phyloP scores from a whole-genome alignment of 1,284 basidiomycete genomes.

The Tetrapyrgos nigripes region DNA sequence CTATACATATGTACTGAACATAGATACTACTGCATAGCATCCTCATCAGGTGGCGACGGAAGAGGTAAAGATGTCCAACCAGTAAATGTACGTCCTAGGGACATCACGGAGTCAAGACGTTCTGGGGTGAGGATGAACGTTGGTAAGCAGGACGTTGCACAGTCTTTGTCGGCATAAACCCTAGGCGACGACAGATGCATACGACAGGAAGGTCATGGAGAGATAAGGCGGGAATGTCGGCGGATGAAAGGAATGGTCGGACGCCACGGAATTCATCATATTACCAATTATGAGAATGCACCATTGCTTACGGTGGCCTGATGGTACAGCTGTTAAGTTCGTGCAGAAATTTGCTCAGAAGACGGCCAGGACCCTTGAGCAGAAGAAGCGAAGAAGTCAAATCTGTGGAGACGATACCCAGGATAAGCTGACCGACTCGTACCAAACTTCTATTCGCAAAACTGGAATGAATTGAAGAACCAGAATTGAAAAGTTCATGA shows the following conservation, averaged over 20 bases:
- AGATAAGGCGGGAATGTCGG: neutral
- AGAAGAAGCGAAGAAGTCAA: neutral
- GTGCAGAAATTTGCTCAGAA: no score
- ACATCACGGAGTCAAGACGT: no score
- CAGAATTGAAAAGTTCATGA: neutral
- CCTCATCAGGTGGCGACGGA: no score
- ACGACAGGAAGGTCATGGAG: neutral
- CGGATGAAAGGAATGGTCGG: neutral
- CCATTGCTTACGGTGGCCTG: neutral
- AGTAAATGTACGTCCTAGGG: no score
- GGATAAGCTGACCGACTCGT: neutral
- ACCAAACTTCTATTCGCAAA: neutral
- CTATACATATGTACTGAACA: no score
- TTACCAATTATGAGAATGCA: neutral
- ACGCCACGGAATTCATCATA: neutral
- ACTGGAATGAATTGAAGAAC: neutral
- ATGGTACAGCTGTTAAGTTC: neutral
- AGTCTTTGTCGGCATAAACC: no score
- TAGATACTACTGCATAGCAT: no score
- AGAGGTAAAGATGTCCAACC: no score
- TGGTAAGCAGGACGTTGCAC: no score
- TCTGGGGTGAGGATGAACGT: no score
- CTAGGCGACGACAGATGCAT: neutral
- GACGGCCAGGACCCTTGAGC: no score
- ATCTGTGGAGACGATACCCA: neutral